A percentile compares a stretch with the other conserved stretches of the same genome.
These are phyloP conservation scores for Asterophora parasitica DNA, from an alignment of 768 basidiomycete genomes.

Conservation along the genomic window DNA sequence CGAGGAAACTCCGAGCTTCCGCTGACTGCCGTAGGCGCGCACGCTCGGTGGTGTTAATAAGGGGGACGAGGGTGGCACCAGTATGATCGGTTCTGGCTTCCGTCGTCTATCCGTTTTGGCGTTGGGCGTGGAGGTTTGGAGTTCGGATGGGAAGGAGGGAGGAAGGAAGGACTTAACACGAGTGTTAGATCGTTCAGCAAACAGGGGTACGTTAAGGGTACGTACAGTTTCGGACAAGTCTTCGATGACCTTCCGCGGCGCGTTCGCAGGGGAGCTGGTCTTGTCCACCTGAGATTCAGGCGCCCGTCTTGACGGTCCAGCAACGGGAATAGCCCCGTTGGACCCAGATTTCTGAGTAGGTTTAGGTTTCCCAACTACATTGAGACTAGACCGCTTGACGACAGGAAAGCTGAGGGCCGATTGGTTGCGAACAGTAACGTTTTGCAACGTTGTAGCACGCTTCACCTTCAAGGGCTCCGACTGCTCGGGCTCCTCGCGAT, in stretches of 20 bases:
- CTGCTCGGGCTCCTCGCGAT: neutral
- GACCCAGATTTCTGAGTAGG: slow-evolving; percentile 1
- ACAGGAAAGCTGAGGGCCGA: slow-evolving; percentile 40
- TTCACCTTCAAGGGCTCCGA: slow-evolving; percentile 3
- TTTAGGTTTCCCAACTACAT: slow-evolving; percentile 21
- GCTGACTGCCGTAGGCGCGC: slow-evolving; percentile 17
- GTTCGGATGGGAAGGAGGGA: slow-evolving; percentile 50
- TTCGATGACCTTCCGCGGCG: slow-evolving; percentile 8
- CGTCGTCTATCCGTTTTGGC: slow-evolving; percentile 19
- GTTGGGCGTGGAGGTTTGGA: slow-evolving; percentile 51
- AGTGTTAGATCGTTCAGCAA: slow-evolving; percentile 1
- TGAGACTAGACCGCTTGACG: slow-evolving; percentile 31
- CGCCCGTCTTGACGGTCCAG: slow-evolving; percentile 5
- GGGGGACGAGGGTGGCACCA: slow-evolving; percentile 25
- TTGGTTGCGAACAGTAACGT: slow-evolving; percentile 7
- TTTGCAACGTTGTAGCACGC: neutral
- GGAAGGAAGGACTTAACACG: slow-evolving; percentile 38
- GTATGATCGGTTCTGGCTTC: slow-evolving; percentile 42
- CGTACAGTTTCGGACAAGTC: slow-evolving; percentile 27
- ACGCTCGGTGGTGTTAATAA: slow-evolving; percentile 22
- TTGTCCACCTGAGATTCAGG: slow-evolving; percentile 2
- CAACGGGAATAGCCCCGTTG: neutral
- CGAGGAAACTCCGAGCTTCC: slow-evolving; percentile 3
- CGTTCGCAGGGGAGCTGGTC: slow-evolving; percentile 1
- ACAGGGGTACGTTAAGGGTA: neutral